Evolutionary conservation across 2,329 filamentous ascomycete species (phyloP), one percentile per base, ranked within the genome.

Genomic region (Nemania abortiva): DNA sequence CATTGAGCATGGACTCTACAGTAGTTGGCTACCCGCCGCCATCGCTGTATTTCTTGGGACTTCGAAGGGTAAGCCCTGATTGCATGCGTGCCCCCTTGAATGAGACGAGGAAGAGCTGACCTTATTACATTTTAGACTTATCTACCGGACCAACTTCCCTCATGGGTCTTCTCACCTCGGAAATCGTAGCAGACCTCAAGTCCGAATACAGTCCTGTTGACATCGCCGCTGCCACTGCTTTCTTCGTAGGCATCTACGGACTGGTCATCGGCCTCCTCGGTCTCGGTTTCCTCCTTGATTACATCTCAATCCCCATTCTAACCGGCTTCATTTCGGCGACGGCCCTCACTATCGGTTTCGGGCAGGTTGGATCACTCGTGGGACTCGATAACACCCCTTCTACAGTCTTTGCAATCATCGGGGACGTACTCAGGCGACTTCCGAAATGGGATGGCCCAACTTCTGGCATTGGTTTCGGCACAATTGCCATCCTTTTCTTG

Each of bases 311-410:
- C 0, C 89, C 89, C 0, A 87, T 91, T 1, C 82, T 91, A 0
- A 88, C 84, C 6, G 89, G 89, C 4, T 91, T 91, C 79, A 90
- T 91, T 72, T 89, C 88, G 0, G 89, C 89, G 1, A 89, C 89
- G 1, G 89, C 88, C 27, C 86, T 91, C 56, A 89, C 88, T 34
- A 91, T 91, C 74, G 86, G 88, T 24, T 85, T 90, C 58, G 88
- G 88, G n/a, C 89, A 91, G 75, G 84, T 91, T 65, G 87, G 84
- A 3, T 87, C 86, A 1, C 84, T 91, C 0, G 84, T 91, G 1
- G 89, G 89, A 10, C 83, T 88, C 10, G 81, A 82, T 29, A 83
- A 87, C 0, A 83, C 85, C 0, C 77, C 77, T 2, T 82, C 83
- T 29, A 85, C 85, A 1, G 85, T 87, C 1, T 87, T 88, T 5